These are phyloP conservation scores for Gossypium mustelinum DNA, from an alignment of 345 rosid species.

Conservation along the genomic window DNA sequence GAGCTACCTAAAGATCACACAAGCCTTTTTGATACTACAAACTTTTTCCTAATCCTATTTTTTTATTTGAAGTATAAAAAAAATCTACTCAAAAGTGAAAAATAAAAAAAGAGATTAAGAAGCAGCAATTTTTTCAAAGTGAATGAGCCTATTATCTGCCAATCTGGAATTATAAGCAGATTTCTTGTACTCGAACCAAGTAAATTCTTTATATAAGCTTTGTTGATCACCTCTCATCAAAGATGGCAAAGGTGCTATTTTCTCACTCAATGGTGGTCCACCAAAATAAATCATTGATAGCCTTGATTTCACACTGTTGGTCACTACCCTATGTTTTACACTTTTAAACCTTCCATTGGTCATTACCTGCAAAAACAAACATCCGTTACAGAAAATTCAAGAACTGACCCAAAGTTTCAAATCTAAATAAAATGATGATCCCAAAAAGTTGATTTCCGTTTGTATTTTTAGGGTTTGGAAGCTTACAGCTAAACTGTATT, in stretches of 20 bases:
- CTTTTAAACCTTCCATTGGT: conserved; percentile 89
- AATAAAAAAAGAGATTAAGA: conserved; percentile 8
- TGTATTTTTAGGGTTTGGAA: too few species aligned
- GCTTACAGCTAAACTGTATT: too few species aligned
- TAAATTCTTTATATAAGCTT: conserved; percentile 65
- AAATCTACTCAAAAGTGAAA: too few species aligned
- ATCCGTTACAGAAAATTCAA: background rate
- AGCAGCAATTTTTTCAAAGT: conserved; percentile 45
- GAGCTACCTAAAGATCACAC: background rate
- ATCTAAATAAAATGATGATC: background rate
- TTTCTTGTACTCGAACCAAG: conserved; percentile 80
- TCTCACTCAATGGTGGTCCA: conserved; percentile 69
- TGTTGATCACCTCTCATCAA: conserved; percentile 49
- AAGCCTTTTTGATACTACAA: background rate
- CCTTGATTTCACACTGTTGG: conserved; percentile 52
- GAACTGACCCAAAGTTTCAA: background rate
- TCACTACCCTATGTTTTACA: conserved; percentile 77
- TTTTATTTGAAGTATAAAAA: background rate
- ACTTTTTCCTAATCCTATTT: background rate
- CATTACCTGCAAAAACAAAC: conserved; percentile 46
- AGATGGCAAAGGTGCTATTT: conserved; percentile 52
- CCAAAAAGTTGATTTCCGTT: too few species aligned
- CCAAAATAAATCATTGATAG: conserved; percentile 85
- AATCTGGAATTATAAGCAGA: conserved; percentile 59
- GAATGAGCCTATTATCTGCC: conserved; percentile 60